Conservation (phyloP, 2,329 filamentous ascomycete genomes). For the Arthrobotrys pseudoclavata region DNA sequence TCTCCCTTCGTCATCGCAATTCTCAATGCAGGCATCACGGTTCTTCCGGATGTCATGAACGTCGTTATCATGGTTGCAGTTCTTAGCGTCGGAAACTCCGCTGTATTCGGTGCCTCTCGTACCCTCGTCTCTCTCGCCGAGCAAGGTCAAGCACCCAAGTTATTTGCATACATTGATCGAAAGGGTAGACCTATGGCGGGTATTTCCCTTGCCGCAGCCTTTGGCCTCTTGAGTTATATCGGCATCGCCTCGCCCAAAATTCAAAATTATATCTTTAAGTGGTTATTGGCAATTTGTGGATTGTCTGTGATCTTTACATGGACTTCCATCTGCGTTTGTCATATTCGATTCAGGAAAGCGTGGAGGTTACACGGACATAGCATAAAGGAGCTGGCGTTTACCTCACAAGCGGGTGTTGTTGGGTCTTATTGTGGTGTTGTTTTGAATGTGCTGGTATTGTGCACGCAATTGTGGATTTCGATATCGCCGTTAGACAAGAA, state of each 20-base stretch:
- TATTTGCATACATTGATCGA: constrained; percentile 85
- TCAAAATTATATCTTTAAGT: constrained; percentile 77
- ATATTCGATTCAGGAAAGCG: constrained; percentile 90
- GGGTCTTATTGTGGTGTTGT: constrained; percentile 85
- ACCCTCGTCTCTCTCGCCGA: constrained; percentile 91
- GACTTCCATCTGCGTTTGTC: constrained; percentile 87
- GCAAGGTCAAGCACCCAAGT: constrained; percentile 82
- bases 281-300: constrained; percentile 82
- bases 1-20: constrained; percentile 97
- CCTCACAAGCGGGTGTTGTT: constrained; percentile 80
- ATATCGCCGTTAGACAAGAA: constrained; percentile 77
- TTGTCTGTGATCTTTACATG: constrained; percentile 83
- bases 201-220: constrained; percentile 75
- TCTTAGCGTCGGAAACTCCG: constrained; percentile 89
- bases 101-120: constrained; percentile 90
- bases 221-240: constrained; percentile 84
- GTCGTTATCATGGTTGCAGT: constrained; percentile 93
- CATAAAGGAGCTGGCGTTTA: constrained; percentile 84
- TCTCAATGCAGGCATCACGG: constrained; percentile 82
- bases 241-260: constrained; percentile 72
- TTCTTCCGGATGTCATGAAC: constrained; percentile 91
- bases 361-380: constrained; percentile 79
- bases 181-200: constrained; percentile 83
- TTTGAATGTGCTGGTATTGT: constrained; percentile 81
- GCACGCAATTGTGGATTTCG: constrained; percentile 90